Conservation (phyloP, 345 rosid genomes). For the Boechera divaricarpa region DNA sequence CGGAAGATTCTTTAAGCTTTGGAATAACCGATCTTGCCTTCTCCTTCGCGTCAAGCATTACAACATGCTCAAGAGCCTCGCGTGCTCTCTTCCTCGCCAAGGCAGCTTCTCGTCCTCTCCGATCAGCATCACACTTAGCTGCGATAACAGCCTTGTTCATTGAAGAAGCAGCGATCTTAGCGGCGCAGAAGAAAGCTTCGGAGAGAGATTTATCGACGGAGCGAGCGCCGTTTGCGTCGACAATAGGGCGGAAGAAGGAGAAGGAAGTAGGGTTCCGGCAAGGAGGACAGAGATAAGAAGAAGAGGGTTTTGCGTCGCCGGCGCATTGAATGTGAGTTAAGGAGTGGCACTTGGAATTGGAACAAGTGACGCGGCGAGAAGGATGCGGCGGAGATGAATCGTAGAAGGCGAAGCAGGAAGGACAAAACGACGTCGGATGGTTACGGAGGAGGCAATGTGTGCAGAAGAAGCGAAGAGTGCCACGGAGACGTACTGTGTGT, state of each 20-base stretch:
- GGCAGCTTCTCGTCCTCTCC: slow-evolving; percentile 65
- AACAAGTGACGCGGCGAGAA: slow-evolving; percentile 60
- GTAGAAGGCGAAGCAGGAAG: slow-evolving; percentile 66
- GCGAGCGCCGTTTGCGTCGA: slow-evolving; percentile 10
- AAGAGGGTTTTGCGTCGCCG: slow-evolving; percentile 43
- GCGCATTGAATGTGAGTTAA: slow-evolving; percentile 71
- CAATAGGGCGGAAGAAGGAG: slow-evolving; percentile 47
- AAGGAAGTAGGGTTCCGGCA: slow-evolving; percentile 54
- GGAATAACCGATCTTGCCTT: slow-evolving; percentile 26
- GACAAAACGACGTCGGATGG: slow-evolving; percentile 73
- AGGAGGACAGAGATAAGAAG: slow-evolving; percentile 57
- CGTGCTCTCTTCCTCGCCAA: slow-evolving; percentile 68
- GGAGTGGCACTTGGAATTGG: slow-evolving; percentile 59
- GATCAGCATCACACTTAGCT: slow-evolving; percentile 56
- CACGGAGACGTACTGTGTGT: slow-evolving; percentile 64
- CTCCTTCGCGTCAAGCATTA: slow-evolving; percentile 24
- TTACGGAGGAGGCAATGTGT: slow-evolving; percentile 76
- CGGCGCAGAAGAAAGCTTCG: slow-evolving; percentile 60
- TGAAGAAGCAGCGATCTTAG: slow-evolving; percentile 57
- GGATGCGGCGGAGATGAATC: slow-evolving; percentile 56
- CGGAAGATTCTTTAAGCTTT: slow-evolving; percentile 29
- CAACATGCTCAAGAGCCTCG: slow-evolving; percentile 67
- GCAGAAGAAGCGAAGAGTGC: slow-evolving; percentile 63
- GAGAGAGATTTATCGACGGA: slow-evolving; percentile 53
- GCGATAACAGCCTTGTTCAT: slow-evolving; percentile 59